Base-by-base conservation (phyloP, 257 asterid genomes). In the Fraxinus americana region DNA sequence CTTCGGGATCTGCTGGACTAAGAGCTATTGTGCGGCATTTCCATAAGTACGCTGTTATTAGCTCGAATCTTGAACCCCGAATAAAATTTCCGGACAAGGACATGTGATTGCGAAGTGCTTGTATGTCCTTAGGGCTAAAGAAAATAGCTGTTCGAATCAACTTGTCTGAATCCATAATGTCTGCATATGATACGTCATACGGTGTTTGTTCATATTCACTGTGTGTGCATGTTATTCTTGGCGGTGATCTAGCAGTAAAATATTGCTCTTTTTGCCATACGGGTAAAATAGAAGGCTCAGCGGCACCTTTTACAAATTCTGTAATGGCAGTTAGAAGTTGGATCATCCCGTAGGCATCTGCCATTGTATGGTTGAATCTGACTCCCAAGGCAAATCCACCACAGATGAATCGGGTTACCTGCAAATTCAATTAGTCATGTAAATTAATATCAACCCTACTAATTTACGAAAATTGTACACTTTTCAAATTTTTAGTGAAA, bases 241-340 rank as follows among this genome's bases (percentile, higher is more conserved):
- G 78, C 5, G 75, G 54, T 61, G 30, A 68, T 72, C 76, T 67
- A 5, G 82, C 85, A 19, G 12, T 74, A 10, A 76, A 61, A 17
- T 76, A 21, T n/a, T 7, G 73, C 32, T 82, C 76, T n/a, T 83
- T 71, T 72, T 75, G 78, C 86, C 86, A 82, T 2, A 82, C 81
- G 0, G 86, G 86, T 27, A 29, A 12, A 35, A 78, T 30, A 9
- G 82, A 68, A 12, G 79, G 82, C 34, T 38, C 10, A 21, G 80
- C 19, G 36, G 76, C 75, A 29, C 71, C 78, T 0, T 70, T 70
- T 8, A 32, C 82, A 8, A 77, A 54, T 39, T 82, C 85, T 5
- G 70, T 21, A 13, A 82, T 30, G 4, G 82, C 73, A 32, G 74
- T 77, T 27, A 82, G 69, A 36, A 79, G 72, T 54, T 70, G 73